Evolutionary conservation across 768 basidiomycete species (phyloP), one percentile per base, ranked within the genome.

Genomic region (Pulveroboletus sp.): DNA sequence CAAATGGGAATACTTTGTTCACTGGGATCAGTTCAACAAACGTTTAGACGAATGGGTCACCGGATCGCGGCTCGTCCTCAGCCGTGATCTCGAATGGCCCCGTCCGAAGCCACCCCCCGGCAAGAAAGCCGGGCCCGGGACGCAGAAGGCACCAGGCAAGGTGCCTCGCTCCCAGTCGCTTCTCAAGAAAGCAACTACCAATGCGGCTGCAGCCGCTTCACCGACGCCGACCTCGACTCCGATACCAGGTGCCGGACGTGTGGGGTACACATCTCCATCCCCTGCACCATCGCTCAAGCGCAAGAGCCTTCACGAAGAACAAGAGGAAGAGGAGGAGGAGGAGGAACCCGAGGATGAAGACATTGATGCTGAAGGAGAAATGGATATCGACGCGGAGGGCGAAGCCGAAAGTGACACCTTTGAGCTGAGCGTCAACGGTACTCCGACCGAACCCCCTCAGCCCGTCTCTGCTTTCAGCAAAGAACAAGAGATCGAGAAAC

Each of bases 11-110:
- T 98, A 84, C 75, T 99, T 98, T 63, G 92, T 98, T 17, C 96
- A 99, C 63, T 99, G 95, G 86, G 93, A 97, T 60, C 83, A 91
- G 56, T 98, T 97, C 79, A 99, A 99, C 76, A 99, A 99, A 68
- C 93, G 96, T 54, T 76, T 98, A 34, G 96, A 99, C 65, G 96
- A 96, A 47, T 99, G 96, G 96, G 86, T 99, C 20, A 73, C 87
- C 13, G 91, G 89, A 14, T 86, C 89, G 1, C 82, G 95, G 34
- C 79, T 99, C 49, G 79, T 98, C 35, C 75, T 94, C 38, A 77
- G 73, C 51, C 79, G 86, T 55, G 93, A 96, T 63, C 78, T 99
- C 56, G 93, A 98, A 69, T 95, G 91, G 93, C 95, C 96, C 3
- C 89, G 90, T 51, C 93, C 95, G 1, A 93, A 92, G 62, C 70